These are phyloP conservation scores for Zizania palustris DNA, from an alignment of 202 grass and related monocot genomes.

Conservation along the genomic window DNA sequence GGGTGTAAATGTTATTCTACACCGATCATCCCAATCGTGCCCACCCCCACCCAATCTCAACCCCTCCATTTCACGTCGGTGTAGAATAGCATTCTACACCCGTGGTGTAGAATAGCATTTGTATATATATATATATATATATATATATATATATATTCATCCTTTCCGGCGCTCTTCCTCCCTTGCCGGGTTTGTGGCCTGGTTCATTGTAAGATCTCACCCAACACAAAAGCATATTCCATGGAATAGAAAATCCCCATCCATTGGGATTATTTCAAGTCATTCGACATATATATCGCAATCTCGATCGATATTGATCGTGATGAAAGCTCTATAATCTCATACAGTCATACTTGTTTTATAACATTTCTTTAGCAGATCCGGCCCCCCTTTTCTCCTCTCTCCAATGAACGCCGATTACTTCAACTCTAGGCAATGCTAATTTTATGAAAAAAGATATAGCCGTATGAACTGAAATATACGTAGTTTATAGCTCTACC, in stretches of 20 bases:
- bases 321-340: constrained; percentile 6
- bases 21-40: too few species aligned
- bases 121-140: too few species aligned
- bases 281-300: background rate
- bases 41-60: too few species aligned
- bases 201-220: background rate
- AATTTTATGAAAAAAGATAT: constrained; percentile 17
- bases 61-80: too few species aligned
- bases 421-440: constrained; percentile 31
- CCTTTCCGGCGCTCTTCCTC: too few species aligned
- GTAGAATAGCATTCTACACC: too few species aligned
- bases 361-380: background rate
- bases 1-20: too few species aligned
- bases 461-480: background rate
- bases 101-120: too few species aligned
- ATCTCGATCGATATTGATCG: constrained; percentile 15
- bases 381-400: background rate
- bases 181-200: too few species aligned
- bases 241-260: background rate
- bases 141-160: too few species aligned
- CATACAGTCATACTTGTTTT: background rate
- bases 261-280: background rate
- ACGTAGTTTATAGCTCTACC: too few species aligned
- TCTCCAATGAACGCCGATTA: constrained; percentile 35
- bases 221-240: background rate